Base-by-base conservation (phyloP, 2,329 filamentous ascomycete species). In the Penicillium sp. region DNA sequence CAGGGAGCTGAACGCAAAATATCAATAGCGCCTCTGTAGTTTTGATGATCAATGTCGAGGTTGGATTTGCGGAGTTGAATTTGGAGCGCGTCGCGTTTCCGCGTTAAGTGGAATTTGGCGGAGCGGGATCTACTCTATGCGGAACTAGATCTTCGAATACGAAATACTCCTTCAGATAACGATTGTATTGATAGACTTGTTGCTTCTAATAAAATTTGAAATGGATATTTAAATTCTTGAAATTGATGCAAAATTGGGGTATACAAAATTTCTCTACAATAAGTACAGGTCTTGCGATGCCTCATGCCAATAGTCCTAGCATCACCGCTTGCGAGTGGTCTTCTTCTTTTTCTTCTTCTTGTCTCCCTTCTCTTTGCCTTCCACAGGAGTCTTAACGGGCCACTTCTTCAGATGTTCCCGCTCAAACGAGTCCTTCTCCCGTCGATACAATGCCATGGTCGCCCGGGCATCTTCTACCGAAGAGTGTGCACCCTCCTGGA, bases 381-480 rank as follows among this genome's bases (percentile, higher is more conserved):
- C 66, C 19, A 62, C 77, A 64, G 63, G 63, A 55, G 71, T 66
- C 54, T 71, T 75, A 7, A 77, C 70, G 3, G 83, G 80, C 72
- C 84, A 95, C 56, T 84, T 85, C 73, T 86, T 88, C 55, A 87
- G 79, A 72, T 92, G 86, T 71, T 96, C 91, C 56, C 86, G 80
- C 71, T 98, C 95, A 70, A 99, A 97, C 0, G 83, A 89, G 19
- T 87, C 81, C 77, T 97, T 98, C 72, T 92, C 86, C 63, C 86
- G 85, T 60, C 90, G 83, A 70, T 96, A 98, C 43, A 99, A 78
- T 55, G 93, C 78, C 92, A 99, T 98, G 0, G 92, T 88, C 5
- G 91, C 92, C 64, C 92, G 82, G 1, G 95, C 95, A 79, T 99
- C 95, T 67, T 88, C 85, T 54, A 88, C 78, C 67, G 82, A 85